phyloP scores from a whole-genome alignment of 1,284 basidiomycete species.

The Ganoderma leucocontextum region DNA sequence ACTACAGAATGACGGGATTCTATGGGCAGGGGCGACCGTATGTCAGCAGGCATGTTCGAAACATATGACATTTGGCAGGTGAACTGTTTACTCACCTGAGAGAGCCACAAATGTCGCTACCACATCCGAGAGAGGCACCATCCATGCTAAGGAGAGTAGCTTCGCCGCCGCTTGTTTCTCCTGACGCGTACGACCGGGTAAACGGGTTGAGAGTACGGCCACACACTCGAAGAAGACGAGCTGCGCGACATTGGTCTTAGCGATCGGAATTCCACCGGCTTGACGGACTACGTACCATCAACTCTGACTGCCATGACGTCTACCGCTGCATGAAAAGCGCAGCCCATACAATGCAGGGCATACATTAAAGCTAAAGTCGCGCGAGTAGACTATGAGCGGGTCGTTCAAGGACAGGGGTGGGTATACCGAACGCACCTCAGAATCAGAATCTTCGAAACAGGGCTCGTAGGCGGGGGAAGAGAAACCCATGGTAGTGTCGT shows the following conservation, averaged over 20 bases:
- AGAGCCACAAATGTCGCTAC: slow-evolving; percentile 82
- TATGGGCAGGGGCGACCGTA: slow-evolving; percentile 38
- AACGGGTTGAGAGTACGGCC: slow-evolving; percentile 80
- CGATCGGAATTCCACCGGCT: slow-evolving; percentile 65
- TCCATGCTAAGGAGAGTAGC: slow-evolving; percentile 79
- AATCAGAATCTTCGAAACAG: slow-evolving; percentile 57
- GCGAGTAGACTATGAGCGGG: background rate
- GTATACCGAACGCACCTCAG: slow-evolving; percentile 55
- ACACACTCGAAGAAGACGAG: slow-evolving; percentile 87
- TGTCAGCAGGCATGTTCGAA: slow-evolving; percentile 12
- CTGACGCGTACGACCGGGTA: slow-evolving; percentile 68
- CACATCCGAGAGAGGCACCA: slow-evolving; percentile 81
- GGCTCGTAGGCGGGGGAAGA: slow-evolving; percentile 73
- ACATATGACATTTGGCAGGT: background rate
- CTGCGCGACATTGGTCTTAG: slow-evolving; percentile 83
- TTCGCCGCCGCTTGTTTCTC: slow-evolving; percentile 86
- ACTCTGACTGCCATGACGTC: background rate
- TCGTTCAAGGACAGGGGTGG: background rate
- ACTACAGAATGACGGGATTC: slow-evolving; percentile 87
- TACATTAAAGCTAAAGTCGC: background rate
- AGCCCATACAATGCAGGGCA: slow-evolving; percentile 3
- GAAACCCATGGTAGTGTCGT: slow-evolving; percentile 80
- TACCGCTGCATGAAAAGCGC: background rate
- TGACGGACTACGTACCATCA: slow-evolving; percentile 46
- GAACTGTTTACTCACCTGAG: slow-evolving; percentile 38